A percentile compares a stretch with the other conserved stretches of the same genome.
phyloP scores from a whole-genome alignment of 2,329 filamentous ascomycete species.

The Colletotrichum viniferum region DNA sequence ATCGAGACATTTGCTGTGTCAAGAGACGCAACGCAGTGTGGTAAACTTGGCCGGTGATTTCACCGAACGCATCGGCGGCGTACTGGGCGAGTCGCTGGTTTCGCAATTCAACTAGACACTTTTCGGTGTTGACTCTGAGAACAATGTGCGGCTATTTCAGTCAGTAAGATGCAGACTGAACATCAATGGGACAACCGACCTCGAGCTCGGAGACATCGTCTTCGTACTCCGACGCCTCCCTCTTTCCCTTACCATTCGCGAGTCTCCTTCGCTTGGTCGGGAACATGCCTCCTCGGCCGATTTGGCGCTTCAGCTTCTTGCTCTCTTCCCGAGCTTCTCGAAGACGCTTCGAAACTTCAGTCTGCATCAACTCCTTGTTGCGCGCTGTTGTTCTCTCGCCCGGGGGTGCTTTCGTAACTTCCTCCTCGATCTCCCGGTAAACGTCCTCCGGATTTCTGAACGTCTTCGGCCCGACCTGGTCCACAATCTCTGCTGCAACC shows the following conservation, averaged over 20 bases:
- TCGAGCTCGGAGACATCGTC: slow-evolving; percentile 55
- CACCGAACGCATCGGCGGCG: slow-evolving; percentile 72
- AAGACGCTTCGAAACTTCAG: slow-evolving; percentile 58
- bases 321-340: slow-evolving; percentile 58
- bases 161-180: slow-evolving; percentile 27
- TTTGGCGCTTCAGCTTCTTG: slow-evolving; percentile 54
- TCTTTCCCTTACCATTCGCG: slow-evolving; percentile 46
- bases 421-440: slow-evolving; percentile 64
- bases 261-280: slow-evolving; percentile 60
- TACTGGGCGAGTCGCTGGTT: slow-evolving; percentile 79
- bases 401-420: slow-evolving; percentile 56
- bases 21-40: slow-evolving; percentile 72
- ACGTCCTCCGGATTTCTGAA: slow-evolving; percentile 67
- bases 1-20: slow-evolving; percentile 71
- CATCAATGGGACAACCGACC: slow-evolving; percentile 43
- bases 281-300: slow-evolving; percentile 46
- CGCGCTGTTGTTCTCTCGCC: slow-evolving; percentile 55
- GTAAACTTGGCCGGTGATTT: slow-evolving; percentile 80
- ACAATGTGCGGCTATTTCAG: slow-evolving; percentile 68
- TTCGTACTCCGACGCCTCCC: slow-evolving; percentile 37
- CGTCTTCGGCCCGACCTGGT: slow-evolving; percentile 62
- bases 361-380: slow-evolving; percentile 66
- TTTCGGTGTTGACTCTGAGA: slow-evolving; percentile 83
- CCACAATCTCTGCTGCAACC: slow-evolving; percentile 70
- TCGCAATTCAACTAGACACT: slow-evolving; percentile 81